Base-by-base conservation (phyloP, 1,284 basidiomycete genomes). In the Chalciporus sp. region DNA sequence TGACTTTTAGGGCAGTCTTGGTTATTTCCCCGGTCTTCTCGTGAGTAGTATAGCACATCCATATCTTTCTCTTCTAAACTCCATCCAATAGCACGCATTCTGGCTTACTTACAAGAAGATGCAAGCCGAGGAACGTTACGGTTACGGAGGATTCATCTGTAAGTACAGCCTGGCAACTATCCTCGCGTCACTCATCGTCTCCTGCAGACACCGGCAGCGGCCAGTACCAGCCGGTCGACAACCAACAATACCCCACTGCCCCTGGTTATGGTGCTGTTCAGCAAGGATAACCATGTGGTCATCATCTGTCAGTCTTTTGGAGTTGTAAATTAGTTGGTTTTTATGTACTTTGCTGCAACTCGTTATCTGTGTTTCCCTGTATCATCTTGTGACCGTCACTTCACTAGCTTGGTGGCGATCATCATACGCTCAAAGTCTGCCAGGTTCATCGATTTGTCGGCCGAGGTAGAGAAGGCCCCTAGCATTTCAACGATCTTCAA, bases 81-180 rank as follows among this genome's bases (percentile, higher is more conserved):
- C 23, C 23, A 23, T 23, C 23, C 23, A 3, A 23, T 42, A 75
- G 73, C 83, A 86, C 60, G 81, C 83, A 5, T 84, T 85, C 68
- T 85, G 84, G 85, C 75, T 87, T 43, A 86, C 87, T 55, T 88
- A 88, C 72, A 86, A 82, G 76, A 83, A 84, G 74, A 90, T 90
- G 74, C 79, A 87, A 62, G 90, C 90, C 0, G 88, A 92, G 65
- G 88, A 92, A 63, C 75, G 79, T 48, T 91, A 86, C 67, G 89
- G 89, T 6, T 70, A 69, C 6, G 84, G 83, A 27, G 86, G 86
- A 27, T 90, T 85, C 73, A 66, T 76, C 56, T 86, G 81, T 85
- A 67, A 65, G 82, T 74, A 42, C 20, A 41, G 33, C 2, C 7
- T 16, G 12, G 4, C 7, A 3, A 11, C 11, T 6, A 40, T 29